Evolutionary conservation across 768 basidiomycete species (phyloP).

Genomic region (Phlegmacium glaucopus): DNA sequence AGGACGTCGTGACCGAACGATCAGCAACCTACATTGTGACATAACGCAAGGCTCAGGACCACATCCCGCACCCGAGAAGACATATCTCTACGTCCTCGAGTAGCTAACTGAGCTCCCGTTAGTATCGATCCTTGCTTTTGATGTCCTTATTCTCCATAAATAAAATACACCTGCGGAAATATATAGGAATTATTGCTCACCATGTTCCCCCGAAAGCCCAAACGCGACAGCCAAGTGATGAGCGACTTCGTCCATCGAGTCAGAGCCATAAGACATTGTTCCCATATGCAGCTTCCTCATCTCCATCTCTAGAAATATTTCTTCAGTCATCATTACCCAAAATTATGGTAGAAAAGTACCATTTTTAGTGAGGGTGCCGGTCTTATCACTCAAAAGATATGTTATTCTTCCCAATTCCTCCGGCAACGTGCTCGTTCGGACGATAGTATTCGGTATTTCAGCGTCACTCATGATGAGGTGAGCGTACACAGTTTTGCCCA

Average conservation of each 20-base stretch:
- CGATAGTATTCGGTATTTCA: conserved; percentile 94
- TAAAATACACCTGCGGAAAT: neutral
- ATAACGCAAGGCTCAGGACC: conserved; percentile 88
- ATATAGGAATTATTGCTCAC: conserved; percentile 29
- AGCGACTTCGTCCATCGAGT: conserved; percentile 98
- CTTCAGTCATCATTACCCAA: conserved; percentile 1
- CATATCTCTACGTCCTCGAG: conserved; percentile 89
- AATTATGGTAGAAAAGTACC: conserved; percentile 40
- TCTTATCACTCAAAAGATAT: conserved; percentile 96
- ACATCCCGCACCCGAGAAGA: conserved; percentile 90
- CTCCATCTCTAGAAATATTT: conserved; percentile 79
- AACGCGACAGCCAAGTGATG: conserved; percentile 89
- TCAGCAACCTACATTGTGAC: conserved; percentile 77
- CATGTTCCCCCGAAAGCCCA: conserved; percentile 56
- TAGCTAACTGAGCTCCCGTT: conserved; percentile 81
- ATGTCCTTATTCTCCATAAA: conserved; percentile 26
- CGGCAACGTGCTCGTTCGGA: conserved; percentile 94
- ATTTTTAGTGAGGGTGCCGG: conserved; percentile 96
- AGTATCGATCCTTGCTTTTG: conserved; percentile 52
- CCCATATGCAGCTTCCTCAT: conserved; percentile 99
- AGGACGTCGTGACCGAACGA: neutral
- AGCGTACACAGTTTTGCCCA: conserved; percentile 99
- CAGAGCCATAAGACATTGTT: conserved; percentile 93
- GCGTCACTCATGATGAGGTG: conserved; percentile 90
- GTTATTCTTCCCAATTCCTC: conserved; percentile 96